Conservation (phyloP, 1,284 basidiomycete species). For the Moniliella sp. region DNA sequence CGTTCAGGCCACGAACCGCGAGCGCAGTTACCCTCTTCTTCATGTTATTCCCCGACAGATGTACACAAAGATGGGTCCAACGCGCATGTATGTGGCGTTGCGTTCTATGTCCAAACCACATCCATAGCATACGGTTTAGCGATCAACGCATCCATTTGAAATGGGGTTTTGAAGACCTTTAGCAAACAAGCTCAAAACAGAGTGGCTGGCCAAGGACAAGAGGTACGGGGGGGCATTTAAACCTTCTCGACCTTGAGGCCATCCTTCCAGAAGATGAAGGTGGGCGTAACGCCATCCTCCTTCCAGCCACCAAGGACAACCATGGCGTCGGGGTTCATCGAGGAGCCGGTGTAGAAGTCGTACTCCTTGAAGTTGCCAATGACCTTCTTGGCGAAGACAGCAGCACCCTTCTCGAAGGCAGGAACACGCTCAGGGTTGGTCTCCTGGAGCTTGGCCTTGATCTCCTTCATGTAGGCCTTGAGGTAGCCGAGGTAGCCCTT, state of each 20-base stretch:
- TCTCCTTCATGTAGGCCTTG: conserved; percentile 65
- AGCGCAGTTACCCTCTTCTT: too few relatives aligned
- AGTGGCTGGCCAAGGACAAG: too few relatives aligned
- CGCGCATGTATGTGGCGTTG: too few relatives aligned
- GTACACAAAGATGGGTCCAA: too few relatives aligned
- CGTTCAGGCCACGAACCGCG: too few relatives aligned
- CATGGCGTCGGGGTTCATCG: conserved; percentile 38
- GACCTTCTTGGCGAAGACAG: conserved; percentile 44
- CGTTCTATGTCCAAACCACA: too few relatives aligned
- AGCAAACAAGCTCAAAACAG: too few relatives aligned
- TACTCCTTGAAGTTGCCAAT: conserved; percentile 71
- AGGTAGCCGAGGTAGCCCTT: conserved; percentile 66
- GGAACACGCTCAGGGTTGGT: conserved; percentile 42
- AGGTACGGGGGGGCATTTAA: too few relatives aligned
- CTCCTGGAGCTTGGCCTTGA: conserved; percentile 42
- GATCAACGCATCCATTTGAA: too few relatives aligned
- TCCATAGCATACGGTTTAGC: too few relatives aligned
- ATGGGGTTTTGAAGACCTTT: too few relatives aligned
- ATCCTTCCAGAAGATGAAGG: conserved; percentile 39
- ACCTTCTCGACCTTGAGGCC: conserved; percentile 31
- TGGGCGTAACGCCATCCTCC: conserved; percentile 46
- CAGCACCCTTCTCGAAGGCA: conserved; percentile 65
- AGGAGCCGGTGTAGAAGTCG: conserved; percentile 69
- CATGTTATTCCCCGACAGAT: too few relatives aligned
- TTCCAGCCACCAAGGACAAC: conserved; percentile 37